Evolutionary conservation across 495 filamentous ascomycete species (phyloP), one percentile per base, ranked within the genome.

Genomic region (Penicillium manginii): DNA sequence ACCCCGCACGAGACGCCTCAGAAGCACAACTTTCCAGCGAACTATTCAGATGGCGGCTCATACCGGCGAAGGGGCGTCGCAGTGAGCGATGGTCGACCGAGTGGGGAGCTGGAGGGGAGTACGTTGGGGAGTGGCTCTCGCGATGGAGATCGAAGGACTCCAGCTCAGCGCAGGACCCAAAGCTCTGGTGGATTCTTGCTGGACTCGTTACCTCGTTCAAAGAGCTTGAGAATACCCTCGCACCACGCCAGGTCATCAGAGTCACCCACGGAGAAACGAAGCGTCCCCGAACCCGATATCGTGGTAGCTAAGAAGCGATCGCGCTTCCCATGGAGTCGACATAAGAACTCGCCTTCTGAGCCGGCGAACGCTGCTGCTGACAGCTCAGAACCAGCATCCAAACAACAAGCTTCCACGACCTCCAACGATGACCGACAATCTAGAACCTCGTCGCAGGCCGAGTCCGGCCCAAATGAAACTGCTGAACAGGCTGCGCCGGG

Each of bases 141-240:
- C 46, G 73, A 76, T 50, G 71, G 67, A 9, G 72, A 71, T 9
- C 62, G 64, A 55, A 68, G 62, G 50, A 65, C 55, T 50, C 59
- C 59, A 12, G 50, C 57, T 11, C 70, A 70, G 42, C 62, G 74
- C 8, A 70, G 73, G 58, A 71, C 70, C 8, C 71, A 69, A 43
- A 75, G 61, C 62, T 78, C 79, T 2, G 65, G 79, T 50, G 73
- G 78, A 15, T 83, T 83, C 31, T 56, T 83, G 23, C 54, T 83
- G 33, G 78, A 79, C 51, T 73, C 75, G 4, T 59, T 76, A 12
- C 75, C 73, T 23, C 66, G 67, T 11, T 62, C 75, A 8, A 72
- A 58, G 33, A 69, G 66, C 46, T 57, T 69, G 9, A 62, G 66
- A 35, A 57, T 67, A 2, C 62, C 59, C 50, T 60, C 68, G 23